Evolutionary conservation across 805 yeast genomes (phyloP), one percentile per base, ranked within the genome.

Genomic region (Peterozyma toletana): DNA sequence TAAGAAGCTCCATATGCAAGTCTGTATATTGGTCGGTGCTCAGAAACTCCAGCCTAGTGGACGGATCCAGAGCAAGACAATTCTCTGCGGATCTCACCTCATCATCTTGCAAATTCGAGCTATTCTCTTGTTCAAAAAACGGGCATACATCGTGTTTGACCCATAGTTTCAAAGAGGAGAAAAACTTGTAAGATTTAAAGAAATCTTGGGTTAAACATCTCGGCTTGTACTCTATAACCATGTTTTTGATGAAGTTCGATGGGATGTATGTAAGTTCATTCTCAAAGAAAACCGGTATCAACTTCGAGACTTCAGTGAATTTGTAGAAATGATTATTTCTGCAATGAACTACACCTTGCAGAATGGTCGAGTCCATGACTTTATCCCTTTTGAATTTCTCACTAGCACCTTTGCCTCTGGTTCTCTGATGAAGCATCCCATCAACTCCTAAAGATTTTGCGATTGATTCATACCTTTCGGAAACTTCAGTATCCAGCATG

Each of bases 301-400:
- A 61, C 0, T 87, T 84, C 10, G 67, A 55, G 13, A 85, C 55
- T 40, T 76, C 79, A 7, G 69, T 68, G 31, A 68, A 54, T 9
- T 64, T 55, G 56, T 75, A 76, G 49, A 68, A 72, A 58, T 86
- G 88, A 47, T 67, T 59, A 55, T 80, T 78, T 39, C 78, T 70
- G 61, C 86, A 78, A 47, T 72, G 64, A 50, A 63, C 46, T 3
- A 59, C 47, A 29, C 47, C 42, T 16, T 39, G 33, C 14, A 14
- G 31, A 9, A 11, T 30, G 9, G 33, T 11, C 7, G 35, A 29
- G 6, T 35, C 35, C 5, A 35, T 21, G 10, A 34, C 11, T 13
- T 40, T 35, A 14, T 40, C 43, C 14, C 7, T n/a, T 16, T 11
- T 40, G 9, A 30, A 11, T 34, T 35, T 35, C 3, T n/a, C 16